These are phyloP conservation scores for Narthecium ossifragum DNA, from an alignment of 106 monocot species.

Conservation along the genomic window DNA sequence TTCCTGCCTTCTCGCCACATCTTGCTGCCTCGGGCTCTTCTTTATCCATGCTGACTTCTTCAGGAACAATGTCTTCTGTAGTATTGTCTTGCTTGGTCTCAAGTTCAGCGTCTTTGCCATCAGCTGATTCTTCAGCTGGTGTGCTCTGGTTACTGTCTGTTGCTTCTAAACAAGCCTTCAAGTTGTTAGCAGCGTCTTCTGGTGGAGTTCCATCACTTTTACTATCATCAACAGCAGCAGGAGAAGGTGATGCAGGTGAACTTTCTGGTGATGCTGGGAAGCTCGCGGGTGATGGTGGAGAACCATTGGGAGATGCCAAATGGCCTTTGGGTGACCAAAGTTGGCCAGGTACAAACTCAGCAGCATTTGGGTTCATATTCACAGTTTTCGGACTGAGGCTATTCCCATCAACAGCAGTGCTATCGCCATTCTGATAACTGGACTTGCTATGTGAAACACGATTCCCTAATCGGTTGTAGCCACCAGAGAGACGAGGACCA, in stretches of 20 bases:
- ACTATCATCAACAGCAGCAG: conserved; percentile 15
- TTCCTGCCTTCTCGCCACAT: conserved; percentile 19
- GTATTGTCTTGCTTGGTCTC: conserved; percentile 15
- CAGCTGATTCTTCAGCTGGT: conserved; percentile 9
- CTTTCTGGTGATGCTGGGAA: conserved; percentile 29
- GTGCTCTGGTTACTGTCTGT: conserved; percentile 8
- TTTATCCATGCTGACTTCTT: conserved; percentile 6
- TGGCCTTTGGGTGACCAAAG: conserved; percentile 56
- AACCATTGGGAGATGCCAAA: conserved; percentile 25
- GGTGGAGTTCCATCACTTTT: conserved; percentile 19
- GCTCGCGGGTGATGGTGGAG: conserved; percentile 17
- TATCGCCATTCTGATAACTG: conserved; percentile 35
- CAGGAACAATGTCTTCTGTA: conserved; percentile 2
- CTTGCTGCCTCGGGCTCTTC: conserved; percentile 6
- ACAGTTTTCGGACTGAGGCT: conserved; percentile 38
- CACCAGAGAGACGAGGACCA: conserved; percentile 72
- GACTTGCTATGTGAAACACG: conserved; percentile 51
- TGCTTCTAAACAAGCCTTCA: neutral
- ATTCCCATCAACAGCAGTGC: conserved; percentile 20
- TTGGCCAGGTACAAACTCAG: conserved; percentile 80
- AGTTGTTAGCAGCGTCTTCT: conserved; percentile 16
- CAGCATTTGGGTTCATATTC: conserved; percentile 94
- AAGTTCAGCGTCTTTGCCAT: conserved; percentile 7
- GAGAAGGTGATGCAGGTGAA: conserved; percentile 21
- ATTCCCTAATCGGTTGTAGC: conserved; percentile 63